A percentile compares a stretch with the other conserved stretches of the same genome.
These are phyloP conservation scores for Parafenestella ontariensis DNA, from an alignment of 2,329 filamentous ascomycete species.

Conservation along the genomic window DNA sequence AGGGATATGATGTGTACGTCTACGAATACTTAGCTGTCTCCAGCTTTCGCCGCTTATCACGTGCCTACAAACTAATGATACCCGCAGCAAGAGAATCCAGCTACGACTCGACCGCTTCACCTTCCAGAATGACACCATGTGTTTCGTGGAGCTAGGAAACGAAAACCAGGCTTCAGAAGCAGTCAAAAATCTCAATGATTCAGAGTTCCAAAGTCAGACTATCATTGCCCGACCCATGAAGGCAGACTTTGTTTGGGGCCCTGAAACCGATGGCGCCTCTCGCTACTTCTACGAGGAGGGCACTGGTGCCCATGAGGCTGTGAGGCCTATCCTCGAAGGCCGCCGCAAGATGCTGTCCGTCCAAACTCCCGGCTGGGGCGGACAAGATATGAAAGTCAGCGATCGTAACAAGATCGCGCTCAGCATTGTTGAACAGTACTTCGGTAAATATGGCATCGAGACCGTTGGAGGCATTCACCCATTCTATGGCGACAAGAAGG, in stretches of 20 bases:
- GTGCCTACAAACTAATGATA: conserved; percentile 4
- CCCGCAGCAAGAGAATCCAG: conserved; percentile 22
- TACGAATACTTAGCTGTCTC: too few relatives aligned
- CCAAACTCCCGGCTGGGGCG: conserved; percentile 27
- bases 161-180: conserved; percentile 24
- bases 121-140: conserved; percentile 15
- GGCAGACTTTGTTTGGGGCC: conserved; percentile 16
- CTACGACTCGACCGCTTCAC: conserved; percentile 30
- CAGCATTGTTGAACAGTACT: conserved; percentile 12
- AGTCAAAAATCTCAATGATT: conserved; percentile 8
- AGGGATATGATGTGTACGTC: conserved; percentile 31
- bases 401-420: conserved; percentile 1
- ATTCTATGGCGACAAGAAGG: conserved; percentile 13
- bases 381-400: not conserved
- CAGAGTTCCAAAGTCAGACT: not conserved
- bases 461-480: conserved; percentile 10
- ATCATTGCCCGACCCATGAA: conserved; percentile 9
- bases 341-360: conserved; percentile 27
- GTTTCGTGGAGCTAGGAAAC: conserved; percentile 24
- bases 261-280: not conserved
- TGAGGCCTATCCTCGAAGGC: conserved; percentile 22
- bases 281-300: conserved; percentile 17
- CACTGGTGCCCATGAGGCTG: conserved; percentile 10
- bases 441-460: conserved; percentile 28
- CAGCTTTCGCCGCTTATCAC: not conserved